A percentile compares a stretch with the other conserved stretches of the same genome.
Conservation (phyloP, 371 early-diverging fungal species). For the Mortierella sp. region DNA sequence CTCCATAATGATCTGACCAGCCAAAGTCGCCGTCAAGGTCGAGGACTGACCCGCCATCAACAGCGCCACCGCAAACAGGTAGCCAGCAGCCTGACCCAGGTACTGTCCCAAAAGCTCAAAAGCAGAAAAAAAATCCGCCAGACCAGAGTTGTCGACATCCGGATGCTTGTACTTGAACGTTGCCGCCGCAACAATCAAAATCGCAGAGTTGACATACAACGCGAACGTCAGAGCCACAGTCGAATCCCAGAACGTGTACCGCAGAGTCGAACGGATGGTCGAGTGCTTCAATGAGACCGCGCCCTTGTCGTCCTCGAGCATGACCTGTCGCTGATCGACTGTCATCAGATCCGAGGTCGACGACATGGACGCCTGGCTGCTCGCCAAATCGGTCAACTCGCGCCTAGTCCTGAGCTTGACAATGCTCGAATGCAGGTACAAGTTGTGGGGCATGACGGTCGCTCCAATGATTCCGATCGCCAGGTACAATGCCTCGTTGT, state of each 20-base stretch:
- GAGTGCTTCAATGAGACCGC: constrained; percentile 49
- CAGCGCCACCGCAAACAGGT: constrained; percentile 84
- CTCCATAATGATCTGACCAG: constrained; percentile 90
- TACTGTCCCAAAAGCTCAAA: constrained; percentile 68
- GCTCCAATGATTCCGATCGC: constrained; percentile 90
- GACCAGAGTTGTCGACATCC: constrained; percentile 49
- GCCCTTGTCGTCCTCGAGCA: constrained; percentile 41
- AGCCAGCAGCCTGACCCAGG: constrained; percentile 76
- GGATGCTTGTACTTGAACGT: constrained; percentile 73
- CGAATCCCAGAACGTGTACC: constrained; percentile 70
- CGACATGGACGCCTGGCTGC: constrained; percentile 52
- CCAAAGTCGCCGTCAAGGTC: constrained; percentile 88
- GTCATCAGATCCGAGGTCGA: constrained; percentile 44
- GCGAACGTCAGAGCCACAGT: constrained; percentile 81
- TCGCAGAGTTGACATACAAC: constrained; percentile 83
- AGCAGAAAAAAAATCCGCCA: constrained; percentile 78
- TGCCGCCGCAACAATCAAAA: constrained; percentile 85
- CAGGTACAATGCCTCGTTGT: constrained; percentile 73
- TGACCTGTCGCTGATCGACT: constrained; percentile 24
- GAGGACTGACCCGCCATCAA: constrained; percentile 84
- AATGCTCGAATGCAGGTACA: constrained; percentile 83
- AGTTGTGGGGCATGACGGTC: constrained; percentile 81
- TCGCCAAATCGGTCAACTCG: constrained; percentile 38
- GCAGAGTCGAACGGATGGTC: constrained; percentile 51
- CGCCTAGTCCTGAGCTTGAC: constrained; percentile 68